Evolutionary conservation across 2,329 filamentous ascomycete genomes (phyloP).

Genomic region (Penicillium sp.): DNA sequence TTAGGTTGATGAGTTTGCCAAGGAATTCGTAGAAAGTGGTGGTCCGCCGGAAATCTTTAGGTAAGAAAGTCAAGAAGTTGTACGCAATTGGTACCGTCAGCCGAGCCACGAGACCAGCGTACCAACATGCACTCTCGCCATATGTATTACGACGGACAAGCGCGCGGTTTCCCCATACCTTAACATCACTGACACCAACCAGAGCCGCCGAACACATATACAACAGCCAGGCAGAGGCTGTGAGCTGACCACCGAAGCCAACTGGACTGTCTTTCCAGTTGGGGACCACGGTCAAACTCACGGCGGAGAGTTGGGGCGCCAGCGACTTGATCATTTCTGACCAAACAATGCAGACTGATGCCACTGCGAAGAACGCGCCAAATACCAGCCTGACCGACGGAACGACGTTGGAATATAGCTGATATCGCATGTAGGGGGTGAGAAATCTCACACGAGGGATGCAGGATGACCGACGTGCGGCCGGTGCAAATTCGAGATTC

Average conservation of each 20-base stretch:
- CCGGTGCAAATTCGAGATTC: conserved; percentile 69
- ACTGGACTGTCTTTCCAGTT: conserved; percentile 70
- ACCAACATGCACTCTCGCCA: conserved; percentile 92
- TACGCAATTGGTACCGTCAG: conserved; percentile 90
- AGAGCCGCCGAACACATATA: conserved; percentile 95
- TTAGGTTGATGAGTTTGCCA: conserved; percentile 77
- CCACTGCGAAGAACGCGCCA: conserved; percentile 67
- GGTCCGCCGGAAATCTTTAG: conserved; percentile 65
- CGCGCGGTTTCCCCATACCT: conserved; percentile 95
- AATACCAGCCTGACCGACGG: conserved; percentile 64
- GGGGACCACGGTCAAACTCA: conserved; percentile 62
- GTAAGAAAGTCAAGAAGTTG: conserved; percentile 92
- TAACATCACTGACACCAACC: conserved; percentile 83
- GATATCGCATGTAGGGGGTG: conserved; percentile 77
- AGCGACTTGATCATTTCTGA: conserved; percentile 87
- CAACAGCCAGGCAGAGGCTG: conserved; percentile 82
- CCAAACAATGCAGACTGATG: conserved; percentile 84
- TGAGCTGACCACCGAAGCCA: conserved; percentile 80
- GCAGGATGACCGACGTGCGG: conserved; percentile 55
- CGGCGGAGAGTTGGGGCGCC: conserved; percentile 70
- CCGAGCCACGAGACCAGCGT: conserved; percentile 85
- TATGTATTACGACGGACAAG: conserved; percentile 89
- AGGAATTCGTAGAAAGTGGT: conserved; percentile 88
- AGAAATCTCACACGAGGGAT: conserved; percentile 60
- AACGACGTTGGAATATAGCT: conserved; percentile 70